Base-by-base conservation (phyloP, 176 grass and related monocot species). In the Lolium multiflorum region DNA sequence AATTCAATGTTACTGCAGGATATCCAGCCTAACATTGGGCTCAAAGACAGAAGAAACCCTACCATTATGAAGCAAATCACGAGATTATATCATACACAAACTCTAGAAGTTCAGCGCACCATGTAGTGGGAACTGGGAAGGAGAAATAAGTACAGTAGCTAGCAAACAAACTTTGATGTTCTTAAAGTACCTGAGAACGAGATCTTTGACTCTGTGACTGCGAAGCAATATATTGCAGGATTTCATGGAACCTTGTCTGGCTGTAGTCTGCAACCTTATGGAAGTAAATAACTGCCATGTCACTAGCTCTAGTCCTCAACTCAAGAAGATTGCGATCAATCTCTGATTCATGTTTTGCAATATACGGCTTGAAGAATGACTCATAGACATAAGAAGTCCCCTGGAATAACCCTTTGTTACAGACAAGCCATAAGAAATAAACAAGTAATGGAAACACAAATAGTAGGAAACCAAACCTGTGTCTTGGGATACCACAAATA, bases 401-500 rank as follows among this genome's bases (percentile, higher is more conserved):
- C 96, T 98, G 89, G 55, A 93, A 91, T 50, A 12, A 80, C 14
- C 46, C 47, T 60, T 38, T 38, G 20, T 81, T 49, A 88, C 13
- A 85, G 74, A 78, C 9, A 55, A 43, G 16, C 20, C 43, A 82
- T 12, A 81, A 15, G 50, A 51, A 44, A 75, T 75, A 82, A 75
- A 18, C 71, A 69, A 68, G 43, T 57, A 31, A 37, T 43, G 47
- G 72, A 25, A 65, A 73, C 18, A 58, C 6, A 81, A 71, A 63
- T 12, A 24, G 41, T 28, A 76, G 22, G 47, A 70, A 46, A 84
- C 1, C 79, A 68, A 78, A 98, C 96, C 82, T 84, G 89, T 91
- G 93, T 93, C 74, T 89, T 98, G 35, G 96, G 88, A 90, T 92
- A 92, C 96, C 96, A 98, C 41, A 98, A 69, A 68, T 98, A 98